Conservation (phyloP, 2,329 filamentous ascomycete genomes). For the Sporothrix globosa region DNA sequence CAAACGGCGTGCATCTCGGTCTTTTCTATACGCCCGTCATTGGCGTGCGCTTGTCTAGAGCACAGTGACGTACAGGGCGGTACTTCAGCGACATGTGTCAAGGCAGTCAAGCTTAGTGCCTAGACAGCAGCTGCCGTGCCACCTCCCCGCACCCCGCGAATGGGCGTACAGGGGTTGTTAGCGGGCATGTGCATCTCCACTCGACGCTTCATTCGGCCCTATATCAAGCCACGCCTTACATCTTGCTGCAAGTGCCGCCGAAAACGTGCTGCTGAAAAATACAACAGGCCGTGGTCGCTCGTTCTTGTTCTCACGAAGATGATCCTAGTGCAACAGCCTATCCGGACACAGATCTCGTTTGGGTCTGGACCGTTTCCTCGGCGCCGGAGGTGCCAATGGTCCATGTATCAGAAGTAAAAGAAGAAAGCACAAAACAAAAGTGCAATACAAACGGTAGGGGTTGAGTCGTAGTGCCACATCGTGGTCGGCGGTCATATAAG, state of each 20-base stretch:
- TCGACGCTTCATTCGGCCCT: not conserved
- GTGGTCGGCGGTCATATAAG: not conserved
- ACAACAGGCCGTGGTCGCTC: no score
- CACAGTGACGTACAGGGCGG: not conserved
- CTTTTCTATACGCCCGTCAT: not conserved
- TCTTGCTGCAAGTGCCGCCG: not conserved
- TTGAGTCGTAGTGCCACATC: not conserved
- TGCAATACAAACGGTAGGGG: not conserved
- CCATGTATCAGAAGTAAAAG: not conserved
- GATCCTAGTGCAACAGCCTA: not conserved
- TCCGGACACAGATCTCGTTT: not conserved
- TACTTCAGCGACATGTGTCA: no score
- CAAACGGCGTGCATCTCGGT: not conserved
- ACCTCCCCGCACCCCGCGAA: constrained; percentile 2
- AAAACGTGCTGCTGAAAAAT: not conserved
- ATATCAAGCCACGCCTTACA: not conserved
- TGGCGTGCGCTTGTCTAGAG: not conserved
- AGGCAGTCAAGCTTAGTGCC: not conserved
- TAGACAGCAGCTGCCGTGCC: not conserved
- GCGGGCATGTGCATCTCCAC: not conserved
- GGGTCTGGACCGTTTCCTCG: not conserved
- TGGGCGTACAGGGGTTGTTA: not conserved
- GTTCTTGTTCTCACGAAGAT: not conserved
- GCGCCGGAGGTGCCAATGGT: not conserved
- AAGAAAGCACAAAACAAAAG: not conserved